Conservation (phyloP, 108 stramenopile species). For the Fistulifera solaris region DNA sequence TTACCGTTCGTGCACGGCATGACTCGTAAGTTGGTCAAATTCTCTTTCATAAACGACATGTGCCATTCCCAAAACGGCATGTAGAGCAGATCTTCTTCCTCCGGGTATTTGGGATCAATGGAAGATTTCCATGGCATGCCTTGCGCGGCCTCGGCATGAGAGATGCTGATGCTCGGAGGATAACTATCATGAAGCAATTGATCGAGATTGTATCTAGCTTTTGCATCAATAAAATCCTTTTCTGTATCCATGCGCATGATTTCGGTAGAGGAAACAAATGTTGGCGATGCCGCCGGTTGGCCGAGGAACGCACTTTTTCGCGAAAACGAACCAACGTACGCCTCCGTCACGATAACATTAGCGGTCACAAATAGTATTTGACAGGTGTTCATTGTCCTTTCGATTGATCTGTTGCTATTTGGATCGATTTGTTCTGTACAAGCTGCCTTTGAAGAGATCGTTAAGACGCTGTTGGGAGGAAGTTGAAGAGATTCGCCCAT, state of each 20-base stretch:
- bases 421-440: too few species aligned
- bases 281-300: not conserved
- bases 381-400: not conserved
- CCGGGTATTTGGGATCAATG: conserved; percentile 40
- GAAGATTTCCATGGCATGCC: conserved; percentile 79
- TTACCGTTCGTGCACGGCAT: conserved; percentile 45
- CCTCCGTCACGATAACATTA: not conserved
- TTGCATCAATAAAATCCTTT: not conserved
- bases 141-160: conserved; percentile 40
- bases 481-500: not conserved
- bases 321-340: not conserved
- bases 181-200: conserved; percentile 1
- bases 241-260: conserved; percentile 7
- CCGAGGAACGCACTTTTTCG: conserved; percentile 1
- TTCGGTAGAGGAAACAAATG: not conserved
- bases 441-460: too few species aligned
- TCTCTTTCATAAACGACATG: conserved; percentile 62
- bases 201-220: conserved; percentile 1
- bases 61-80: conserved; percentile 90
- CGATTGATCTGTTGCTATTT: not conserved
- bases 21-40: conserved; percentile 55
- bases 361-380: not conserved
- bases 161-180: not conserved
- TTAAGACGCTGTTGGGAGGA: not conserved
- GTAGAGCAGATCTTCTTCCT: conserved; percentile 57